Base-by-base conservation (phyloP, 2,329 filamentous ascomycete species). In the Cladosporium sp. region DNA sequence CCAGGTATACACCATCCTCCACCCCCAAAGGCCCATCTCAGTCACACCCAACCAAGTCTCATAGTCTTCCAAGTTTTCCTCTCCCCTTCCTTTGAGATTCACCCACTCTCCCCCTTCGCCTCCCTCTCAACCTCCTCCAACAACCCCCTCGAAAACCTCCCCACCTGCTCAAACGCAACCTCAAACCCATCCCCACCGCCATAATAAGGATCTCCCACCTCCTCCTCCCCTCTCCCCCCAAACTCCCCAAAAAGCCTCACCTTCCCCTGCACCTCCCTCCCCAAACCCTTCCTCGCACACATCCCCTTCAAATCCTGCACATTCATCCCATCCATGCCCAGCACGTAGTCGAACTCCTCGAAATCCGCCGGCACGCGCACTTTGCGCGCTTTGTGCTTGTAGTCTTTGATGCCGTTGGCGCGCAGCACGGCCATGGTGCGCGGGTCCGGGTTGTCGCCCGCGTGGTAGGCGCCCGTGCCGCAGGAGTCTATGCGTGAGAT, bases 281-380 rank as follows among this genome's bases (percentile, higher is more conserved):
- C 55, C 33, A 64, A 69, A n/a, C 67, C 79, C 57, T 79, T 74
- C 52, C 76, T 72, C 51, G 66, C 60, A 56, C 80, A 74, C 63
- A 84, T 69, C 29, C 81, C 75, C 61, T 82, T 67, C 51, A 95
- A 70, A 62, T 94, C 80, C 7, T 77, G 74, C 38, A 95, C 73
- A 66, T 97, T 97, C 39, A 83, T 80, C 42, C 80, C 76, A 66
- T 98, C 93, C 93, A 98, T 98, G 53, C 88, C 91, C 51, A 98
- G 83, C 53, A 98, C 83, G 70, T 95, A 97, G 69, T 97, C 89
- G 63, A 96, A 97, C 13, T 78, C 77, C 50, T 83, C 73, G 61
- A 97, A 94, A 69, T 98, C 93, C 45, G 78, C 77, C 1, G 75
- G 69, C 4, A 72, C 70, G 67, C 70, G 66, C 66, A 94, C 83